Conservation (phyloP, 1,284 basidiomycete genomes). For the Psilocybe mexicana region DNA sequence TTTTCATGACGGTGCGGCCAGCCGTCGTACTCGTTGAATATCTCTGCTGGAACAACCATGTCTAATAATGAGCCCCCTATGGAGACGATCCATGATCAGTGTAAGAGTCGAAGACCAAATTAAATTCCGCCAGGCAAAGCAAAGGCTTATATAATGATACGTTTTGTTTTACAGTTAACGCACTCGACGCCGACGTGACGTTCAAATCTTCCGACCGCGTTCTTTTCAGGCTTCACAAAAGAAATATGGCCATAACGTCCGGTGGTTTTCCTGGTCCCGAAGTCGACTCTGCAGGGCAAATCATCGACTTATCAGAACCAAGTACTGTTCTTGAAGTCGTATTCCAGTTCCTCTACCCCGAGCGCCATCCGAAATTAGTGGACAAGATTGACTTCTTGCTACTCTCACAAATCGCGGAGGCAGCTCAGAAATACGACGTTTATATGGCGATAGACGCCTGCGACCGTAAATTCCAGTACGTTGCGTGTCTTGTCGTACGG, state of each 20-base stretch:
- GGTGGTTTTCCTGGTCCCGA: background rate
- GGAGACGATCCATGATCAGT: too few species aligned
- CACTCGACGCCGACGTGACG: background rate
- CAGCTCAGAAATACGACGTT: conserved; percentile 1
- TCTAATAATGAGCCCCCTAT: too few species aligned
- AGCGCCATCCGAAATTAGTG: background rate
- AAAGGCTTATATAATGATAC: too few species aligned
- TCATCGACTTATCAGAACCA: background rate
- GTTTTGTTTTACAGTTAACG: background rate
- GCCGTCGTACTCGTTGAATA: too few species aligned
- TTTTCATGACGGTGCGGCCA: too few species aligned
- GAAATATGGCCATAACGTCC: background rate
- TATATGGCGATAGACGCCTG: background rate
- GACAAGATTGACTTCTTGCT: background rate
- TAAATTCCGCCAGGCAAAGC: too few species aligned
- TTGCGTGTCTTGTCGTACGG: background rate
- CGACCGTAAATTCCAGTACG: background rate
- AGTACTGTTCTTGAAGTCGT: background rate
- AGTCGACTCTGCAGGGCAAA: background rate
- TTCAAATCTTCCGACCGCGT: background rate
- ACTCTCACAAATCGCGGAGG: background rate
- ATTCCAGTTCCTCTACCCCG: background rate
- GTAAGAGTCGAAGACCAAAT: too few species aligned
- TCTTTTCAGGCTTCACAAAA: background rate
- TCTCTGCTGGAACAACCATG: too few species aligned